These are phyloP conservation scores for Agrocybe pediades DNA, from an alignment of 768 basidiomycete species.

Conservation along the genomic window DNA sequence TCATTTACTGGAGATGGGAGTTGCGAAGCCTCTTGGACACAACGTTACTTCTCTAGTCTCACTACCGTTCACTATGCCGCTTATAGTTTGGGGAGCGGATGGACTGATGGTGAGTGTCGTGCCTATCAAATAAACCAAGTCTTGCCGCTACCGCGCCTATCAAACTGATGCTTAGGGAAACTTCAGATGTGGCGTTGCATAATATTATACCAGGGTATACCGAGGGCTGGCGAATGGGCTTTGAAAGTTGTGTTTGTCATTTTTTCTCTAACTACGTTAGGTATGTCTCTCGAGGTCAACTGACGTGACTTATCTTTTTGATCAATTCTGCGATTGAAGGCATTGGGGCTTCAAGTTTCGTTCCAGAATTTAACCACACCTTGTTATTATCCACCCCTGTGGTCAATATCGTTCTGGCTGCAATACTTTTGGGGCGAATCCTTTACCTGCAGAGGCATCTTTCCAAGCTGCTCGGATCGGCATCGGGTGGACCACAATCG, in stretches of 20 bases:
- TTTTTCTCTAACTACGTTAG: neutral
- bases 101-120: neutral
- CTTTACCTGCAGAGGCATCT: neutral
- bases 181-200: constrained; percentile 8
- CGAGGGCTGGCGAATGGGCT: neutral
- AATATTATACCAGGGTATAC: constrained; percentile 1
- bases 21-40: neutral
- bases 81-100: neutral
- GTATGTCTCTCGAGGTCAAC: neutral
- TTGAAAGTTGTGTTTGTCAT: neutral
- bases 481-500: neutral
- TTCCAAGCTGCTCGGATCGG: neutral
- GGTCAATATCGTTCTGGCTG: neutral
- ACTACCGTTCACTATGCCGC: neutral
- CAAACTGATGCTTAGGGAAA: neutral
- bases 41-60: neutral
- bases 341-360: neutral
- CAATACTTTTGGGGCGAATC: neutral
- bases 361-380: neutral
- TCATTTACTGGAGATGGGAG: neutral
- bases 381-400: neutral
- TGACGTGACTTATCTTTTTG: neutral
- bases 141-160: neutral
- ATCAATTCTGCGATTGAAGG: neutral
- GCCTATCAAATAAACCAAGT: neutral